These are phyloP conservation scores for Draba incana DNA, from an alignment of 345 rosid species.

Conservation along the genomic window DNA sequence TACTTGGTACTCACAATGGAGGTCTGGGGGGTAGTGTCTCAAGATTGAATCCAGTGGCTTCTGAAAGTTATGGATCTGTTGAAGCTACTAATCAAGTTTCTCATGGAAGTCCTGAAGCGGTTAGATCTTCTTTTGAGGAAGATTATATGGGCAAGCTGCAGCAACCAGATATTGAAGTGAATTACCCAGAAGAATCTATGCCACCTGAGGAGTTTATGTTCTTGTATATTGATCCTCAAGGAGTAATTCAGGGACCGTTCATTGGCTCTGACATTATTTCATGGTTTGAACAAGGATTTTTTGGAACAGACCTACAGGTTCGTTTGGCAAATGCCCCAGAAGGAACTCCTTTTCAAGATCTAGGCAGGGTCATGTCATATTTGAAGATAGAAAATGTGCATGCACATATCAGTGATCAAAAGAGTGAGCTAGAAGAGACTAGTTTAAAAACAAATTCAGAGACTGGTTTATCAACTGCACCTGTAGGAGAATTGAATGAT, in stretches of 20 bases:
- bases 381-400: conserved; percentile 44
- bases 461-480: conserved; percentile 44
- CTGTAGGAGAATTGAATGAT: conserved; percentile 42
- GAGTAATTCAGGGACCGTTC: conserved; percentile 83
- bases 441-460: conserved; percentile 48
- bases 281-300: conserved; percentile 95
- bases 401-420: conserved; percentile 32
- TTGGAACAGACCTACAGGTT: conserved; percentile 80
- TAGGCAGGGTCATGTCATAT: conserved; percentile 71
- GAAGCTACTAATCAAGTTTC: background rate
- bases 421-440: conserved; percentile 48
- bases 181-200: conserved; percentile 33
- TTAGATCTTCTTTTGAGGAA: conserved; percentile 46
- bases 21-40: conserved; percentile 14
- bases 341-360: conserved; percentile 68
- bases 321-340: conserved; percentile 74
- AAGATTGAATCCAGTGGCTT: conserved; percentile 15
- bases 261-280: conserved; percentile 73
- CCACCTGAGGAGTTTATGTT: conserved; percentile 68
- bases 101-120: conserved; percentile 33
- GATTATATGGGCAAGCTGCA: conserved; percentile 35
- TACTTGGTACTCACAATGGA: conserved; percentile 20
- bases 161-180: conserved; percentile 31
- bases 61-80: conserved; percentile 27
- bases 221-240: conserved; percentile 87